A percentile compares a stretch with the other conserved stretches of the same genome.
Conservation (phyloP, 371 early-diverging fungal species). For the Mortierella sp. region DNA sequence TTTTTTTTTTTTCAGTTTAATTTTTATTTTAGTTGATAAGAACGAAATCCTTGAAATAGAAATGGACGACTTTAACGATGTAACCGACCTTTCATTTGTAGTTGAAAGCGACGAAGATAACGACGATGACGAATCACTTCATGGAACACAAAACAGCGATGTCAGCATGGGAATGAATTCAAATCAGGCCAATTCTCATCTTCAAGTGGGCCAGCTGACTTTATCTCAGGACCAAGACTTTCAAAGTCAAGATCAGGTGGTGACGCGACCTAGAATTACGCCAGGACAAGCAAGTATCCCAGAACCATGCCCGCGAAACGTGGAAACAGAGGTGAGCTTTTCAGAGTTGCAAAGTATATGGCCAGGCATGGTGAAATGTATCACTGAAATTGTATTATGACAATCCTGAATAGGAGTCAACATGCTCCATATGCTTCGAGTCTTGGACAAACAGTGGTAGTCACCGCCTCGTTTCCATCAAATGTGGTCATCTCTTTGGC, state of each 20-base stretch:
- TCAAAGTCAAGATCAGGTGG: constrained; percentile 24
- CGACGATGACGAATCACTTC: not conserved
- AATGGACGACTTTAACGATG: constrained; percentile 26
- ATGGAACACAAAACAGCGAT: not conserved
- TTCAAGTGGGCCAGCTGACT: not conserved
- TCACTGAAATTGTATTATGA: not conserved
- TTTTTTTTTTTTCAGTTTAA: too few relatives aligned
- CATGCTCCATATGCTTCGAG: constrained; percentile 56
- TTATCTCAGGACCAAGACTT: constrained; percentile 44
- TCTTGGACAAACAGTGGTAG: constrained; percentile 53
- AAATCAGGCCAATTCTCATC: not conserved
- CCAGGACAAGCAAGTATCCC: constrained; percentile 17
- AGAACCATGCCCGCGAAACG: constrained; percentile 41
- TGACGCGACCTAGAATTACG: constrained; percentile 14
- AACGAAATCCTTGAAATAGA: not conserved
- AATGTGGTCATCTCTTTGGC: constrained; percentile 58
- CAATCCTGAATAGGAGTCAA: constrained; percentile 30
- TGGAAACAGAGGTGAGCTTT: constrained; percentile 37
- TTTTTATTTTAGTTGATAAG: not conserved
- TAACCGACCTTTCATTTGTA: constrained; percentile 17
- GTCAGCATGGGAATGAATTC: not conserved
- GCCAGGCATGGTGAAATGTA: not conserved
- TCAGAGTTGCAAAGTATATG: not conserved
- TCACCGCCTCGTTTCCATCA: constrained; percentile 53
- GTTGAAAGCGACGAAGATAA: constrained; percentile 12